These are phyloP conservation scores for Pichia pseudocactophila DNA, from an alignment of 805 yeast species.

Conservation along the genomic window DNA sequence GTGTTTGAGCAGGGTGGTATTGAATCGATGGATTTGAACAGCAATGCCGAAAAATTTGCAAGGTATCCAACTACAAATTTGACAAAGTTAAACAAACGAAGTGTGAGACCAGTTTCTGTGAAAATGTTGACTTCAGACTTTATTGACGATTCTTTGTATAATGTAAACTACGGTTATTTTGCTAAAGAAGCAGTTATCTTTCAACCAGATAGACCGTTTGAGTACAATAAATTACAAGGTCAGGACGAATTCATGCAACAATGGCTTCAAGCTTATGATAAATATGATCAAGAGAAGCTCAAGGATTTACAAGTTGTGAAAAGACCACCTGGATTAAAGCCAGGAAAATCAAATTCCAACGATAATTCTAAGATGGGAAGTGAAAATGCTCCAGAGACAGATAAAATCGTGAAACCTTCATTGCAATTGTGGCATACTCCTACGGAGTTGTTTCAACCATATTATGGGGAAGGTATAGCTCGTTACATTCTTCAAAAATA, in stretches of 20 bases:
- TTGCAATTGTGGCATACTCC: constrained; percentile 86
- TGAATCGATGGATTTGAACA: constrained; percentile 27
- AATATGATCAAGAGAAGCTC: constrained; percentile 33
- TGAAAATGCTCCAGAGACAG: neutral
- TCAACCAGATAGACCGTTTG: constrained; percentile 56
- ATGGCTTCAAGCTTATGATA: constrained; percentile 57
- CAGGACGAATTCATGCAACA: constrained; percentile 61
- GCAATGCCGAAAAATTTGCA: constrained; percentile 29
- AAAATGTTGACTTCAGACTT: constrained; percentile 74
- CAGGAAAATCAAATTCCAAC: neutral
- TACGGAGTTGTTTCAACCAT: constrained; percentile 76
- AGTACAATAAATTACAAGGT: constrained; percentile 46
- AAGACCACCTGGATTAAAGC: constrained; percentile 2
- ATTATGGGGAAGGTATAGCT: constrained; percentile 80
- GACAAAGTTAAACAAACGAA: constrained; percentile 28
- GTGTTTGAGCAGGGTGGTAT: constrained; percentile 30
- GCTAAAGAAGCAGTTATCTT: constrained; percentile 71
- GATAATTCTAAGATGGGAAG: constrained; percentile 1
- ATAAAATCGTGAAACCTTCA: constrained; percentile 28
- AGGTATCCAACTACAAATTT: constrained; percentile 36
- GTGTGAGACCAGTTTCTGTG: constrained; percentile 46
- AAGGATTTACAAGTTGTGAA: constrained; percentile 16
- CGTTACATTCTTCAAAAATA: constrained; percentile 66
- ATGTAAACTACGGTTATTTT: constrained; percentile 77
- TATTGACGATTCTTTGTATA: constrained; percentile 77